Conservation (phyloP, 2,329 filamentous ascomycete species). For the Hypomyces rosellus region DNA sequence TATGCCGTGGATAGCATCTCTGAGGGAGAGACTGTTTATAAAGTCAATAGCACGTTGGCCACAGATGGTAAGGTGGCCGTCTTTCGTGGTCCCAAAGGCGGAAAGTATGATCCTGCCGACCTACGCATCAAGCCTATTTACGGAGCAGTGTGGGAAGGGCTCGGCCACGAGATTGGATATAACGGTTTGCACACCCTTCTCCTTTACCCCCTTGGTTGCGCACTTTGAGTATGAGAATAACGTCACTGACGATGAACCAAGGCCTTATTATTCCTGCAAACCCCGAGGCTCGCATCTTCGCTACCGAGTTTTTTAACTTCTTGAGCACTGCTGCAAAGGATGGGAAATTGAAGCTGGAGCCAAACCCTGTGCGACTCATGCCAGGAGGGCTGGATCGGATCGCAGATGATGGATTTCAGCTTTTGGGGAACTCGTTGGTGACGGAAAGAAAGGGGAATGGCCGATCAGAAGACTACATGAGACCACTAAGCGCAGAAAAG, state of each 20-base stretch:
- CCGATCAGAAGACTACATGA: slow-evolving; percentile 26
- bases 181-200: slow-evolving; percentile 18
- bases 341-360: slow-evolving; percentile 13
- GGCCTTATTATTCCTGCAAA: slow-evolving; percentile 12
- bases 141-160: slow-evolving; percentile 36
- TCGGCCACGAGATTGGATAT: slow-evolving; percentile 34
- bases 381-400: slow-evolving; percentile 24
- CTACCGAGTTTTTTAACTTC: slow-evolving; percentile 31
- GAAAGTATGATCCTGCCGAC: slow-evolving; percentile 17
- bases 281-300: slow-evolving; percentile 22
- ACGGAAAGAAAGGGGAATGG: slow-evolving; percentile 14
- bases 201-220: neutral
- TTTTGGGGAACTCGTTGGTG: slow-evolving; percentile 21
- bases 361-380: slow-evolving; percentile 28
- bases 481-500: slow-evolving; percentile 35
- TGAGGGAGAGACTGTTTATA: slow-evolving; percentile 29
- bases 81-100: slow-evolving; percentile 18
- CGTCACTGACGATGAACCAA: neutral
- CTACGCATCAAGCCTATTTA: slow-evolving; percentile 29
- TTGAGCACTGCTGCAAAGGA: slow-evolving; percentile 17
- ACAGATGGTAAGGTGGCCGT: slow-evolving; percentile 20
- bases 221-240: neutral
- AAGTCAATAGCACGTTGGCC: slow-evolving; percentile 21
- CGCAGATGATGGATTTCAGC: slow-evolving; percentile 20
- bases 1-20: slow-evolving; percentile 35